Percentiles rank a stretch among this genome's conserved stretches.
Conservation (phyloP, 164 flowering plant genomes). For the Vitis cinerea region DNA sequence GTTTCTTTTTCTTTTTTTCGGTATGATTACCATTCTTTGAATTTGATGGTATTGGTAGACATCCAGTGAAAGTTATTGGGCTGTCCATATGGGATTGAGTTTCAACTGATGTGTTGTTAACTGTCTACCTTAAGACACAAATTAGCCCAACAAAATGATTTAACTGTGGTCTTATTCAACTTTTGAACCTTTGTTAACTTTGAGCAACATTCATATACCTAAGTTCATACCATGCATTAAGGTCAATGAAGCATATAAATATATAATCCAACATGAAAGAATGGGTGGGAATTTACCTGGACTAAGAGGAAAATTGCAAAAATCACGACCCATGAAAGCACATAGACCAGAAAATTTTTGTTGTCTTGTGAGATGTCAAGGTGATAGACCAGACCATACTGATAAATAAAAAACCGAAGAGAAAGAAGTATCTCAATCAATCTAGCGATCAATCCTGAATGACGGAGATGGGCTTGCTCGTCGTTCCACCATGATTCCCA, state of each 20-base stretch:
- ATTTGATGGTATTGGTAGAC: too few species aligned
- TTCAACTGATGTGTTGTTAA: too few species aligned
- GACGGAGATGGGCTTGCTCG: slow-evolving; percentile 80
- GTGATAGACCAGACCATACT: slow-evolving; percentile 95
- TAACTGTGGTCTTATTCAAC: too few species aligned
- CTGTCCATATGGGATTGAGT: too few species aligned
- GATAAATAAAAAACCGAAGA: slow-evolving; percentile 82
- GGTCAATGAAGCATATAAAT: background rate
- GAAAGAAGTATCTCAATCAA: slow-evolving; percentile 73
- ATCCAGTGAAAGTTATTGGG: too few species aligned
- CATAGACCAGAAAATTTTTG: slow-evolving; percentile 71
- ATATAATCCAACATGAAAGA: background rate
- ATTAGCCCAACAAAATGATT: too few species aligned
- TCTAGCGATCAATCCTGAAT: slow-evolving; percentile 58
- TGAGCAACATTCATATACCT: background rate
- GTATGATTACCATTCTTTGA: too few species aligned
- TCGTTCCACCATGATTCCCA: slow-evolving; percentile 99
- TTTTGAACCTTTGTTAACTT: too few species aligned
- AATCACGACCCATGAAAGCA: slow-evolving; percentile 87
- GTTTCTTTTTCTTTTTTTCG: too few species aligned
- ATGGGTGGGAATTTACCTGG: slow-evolving; percentile 50
- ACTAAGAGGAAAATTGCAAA: slow-evolving; percentile 54
- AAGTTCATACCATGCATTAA: background rate
- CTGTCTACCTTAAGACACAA: too few species aligned
- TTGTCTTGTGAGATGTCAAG: slow-evolving; percentile 75